Percentiles rank a stretch among this genome's conserved stretches.
Conservation (phyloP, 306 rosid genomes). For the Fragaria nilgerrensis region DNA sequence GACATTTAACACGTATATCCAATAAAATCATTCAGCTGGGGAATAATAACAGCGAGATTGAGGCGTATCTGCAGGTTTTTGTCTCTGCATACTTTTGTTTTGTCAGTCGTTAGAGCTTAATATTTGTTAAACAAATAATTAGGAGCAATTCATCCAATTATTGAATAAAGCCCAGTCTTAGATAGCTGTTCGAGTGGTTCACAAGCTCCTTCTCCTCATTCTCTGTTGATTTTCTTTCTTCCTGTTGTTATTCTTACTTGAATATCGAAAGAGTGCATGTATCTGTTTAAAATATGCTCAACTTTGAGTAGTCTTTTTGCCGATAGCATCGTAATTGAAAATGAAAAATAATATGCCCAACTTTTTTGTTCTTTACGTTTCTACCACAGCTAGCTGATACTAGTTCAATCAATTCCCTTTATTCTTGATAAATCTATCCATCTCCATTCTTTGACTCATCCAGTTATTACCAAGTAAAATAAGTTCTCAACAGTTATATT, state of each 20-base stretch:
- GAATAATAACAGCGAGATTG: constrained; percentile 62
- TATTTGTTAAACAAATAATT: background rate
- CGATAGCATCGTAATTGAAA: background rate
- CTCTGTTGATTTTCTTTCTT: background rate
- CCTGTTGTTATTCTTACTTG: background rate
- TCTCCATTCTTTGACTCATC: background rate
- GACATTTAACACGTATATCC: constrained; percentile 88
- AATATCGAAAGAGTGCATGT: background rate
- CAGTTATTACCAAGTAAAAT: no score
- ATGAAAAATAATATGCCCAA: background rate
- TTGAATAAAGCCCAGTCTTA: background rate
- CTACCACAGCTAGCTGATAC: background rate
- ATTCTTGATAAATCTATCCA: background rate
- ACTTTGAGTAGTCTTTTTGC: background rate
- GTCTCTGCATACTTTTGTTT: constrained; percentile 4
- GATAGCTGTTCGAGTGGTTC: background rate
- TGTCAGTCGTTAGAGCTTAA: background rate
- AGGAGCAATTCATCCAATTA: background rate
- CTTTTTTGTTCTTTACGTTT: background rate
- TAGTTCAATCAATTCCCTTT: background rate
- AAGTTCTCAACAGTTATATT: background rate
- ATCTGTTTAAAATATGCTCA: background rate
- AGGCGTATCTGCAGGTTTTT: constrained; percentile 67
- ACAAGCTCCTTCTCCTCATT: background rate
- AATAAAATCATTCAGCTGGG: constrained; percentile 83